Base-by-base conservation (phyloP, 352 stramenopile genomes). In the Aphanomyces invadans region DNA sequence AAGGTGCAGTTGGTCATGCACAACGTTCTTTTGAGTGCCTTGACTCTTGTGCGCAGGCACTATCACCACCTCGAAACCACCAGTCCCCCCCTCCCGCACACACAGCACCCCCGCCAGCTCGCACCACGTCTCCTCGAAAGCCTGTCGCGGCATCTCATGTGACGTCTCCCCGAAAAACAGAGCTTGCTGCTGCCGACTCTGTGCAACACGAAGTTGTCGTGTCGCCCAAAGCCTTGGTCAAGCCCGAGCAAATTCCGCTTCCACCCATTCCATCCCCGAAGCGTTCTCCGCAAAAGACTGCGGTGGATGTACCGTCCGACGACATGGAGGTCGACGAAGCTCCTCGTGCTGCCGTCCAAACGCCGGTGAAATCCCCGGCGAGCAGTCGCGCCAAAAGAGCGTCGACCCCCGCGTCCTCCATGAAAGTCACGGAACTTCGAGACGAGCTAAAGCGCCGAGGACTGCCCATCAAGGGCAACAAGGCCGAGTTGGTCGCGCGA, bases 351-450 rank as follows among this genome's bases (percentile, higher is more conserved):
- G 54, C 26, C 38, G 29, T 2, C 11, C 29, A 21, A 26, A 57
- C 49, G 4, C 49, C 49, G 15, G 49, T 57, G 1, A 64, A 54
- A 32, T 51, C 38, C 12, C 55, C 44, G 11, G 12, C 52, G 12
- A 29, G 19, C 25, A 57, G 36, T n/a, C 49, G 49, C 49, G 25
- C 49, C 49, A 57, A 57, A 26, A 10, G 7, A 10, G 38, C 38
- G 48, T 33, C 36, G 28, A 64, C 38, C 21, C 55, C 38, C 1
- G 42, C 46, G 25, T 42, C 46, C 3, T 61, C 46, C n/a, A 52
- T 68, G 23, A 68, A 68, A 49, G 60, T 68, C 1, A 61, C 44
- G 32, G 60, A 68, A 44, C 60, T 68, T 44, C 28, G 38, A 12
- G 60, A 57, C 29, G 60, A 68, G 26, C 60, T 68, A 11, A 61